Evolutionary conservation across 495 filamentous ascomycete species (phyloP).

Genomic region (Podospora didyma): DNA sequence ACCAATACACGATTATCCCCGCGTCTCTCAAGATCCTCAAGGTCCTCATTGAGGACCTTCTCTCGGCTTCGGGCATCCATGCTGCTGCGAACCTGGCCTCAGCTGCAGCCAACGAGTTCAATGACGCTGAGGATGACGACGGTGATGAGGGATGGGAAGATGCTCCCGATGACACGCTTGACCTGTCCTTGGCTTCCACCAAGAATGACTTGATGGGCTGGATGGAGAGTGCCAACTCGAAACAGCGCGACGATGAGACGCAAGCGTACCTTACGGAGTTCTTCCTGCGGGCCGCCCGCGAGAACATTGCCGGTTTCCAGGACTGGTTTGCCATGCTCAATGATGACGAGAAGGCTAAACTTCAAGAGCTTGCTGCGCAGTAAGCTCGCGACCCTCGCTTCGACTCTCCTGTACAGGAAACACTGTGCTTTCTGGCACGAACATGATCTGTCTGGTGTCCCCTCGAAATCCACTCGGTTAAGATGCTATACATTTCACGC

Average conservation of each 20-base stretch:
- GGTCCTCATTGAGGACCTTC: conserved; percentile 85
- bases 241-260: conserved; percentile 86
- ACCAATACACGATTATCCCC: conserved; percentile 82
- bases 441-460: too few relatives aligned
- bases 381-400: too few relatives aligned
- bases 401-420: too few relatives aligned
- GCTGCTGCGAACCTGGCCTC: conserved; percentile 45
- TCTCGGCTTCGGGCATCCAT: conserved; percentile 51
- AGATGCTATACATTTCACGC: too few relatives aligned
- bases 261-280: conserved; percentile 78
- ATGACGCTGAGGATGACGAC: conserved; percentile 57
- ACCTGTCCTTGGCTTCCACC: conserved; percentile 62
- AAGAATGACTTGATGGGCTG: conserved; percentile 78
- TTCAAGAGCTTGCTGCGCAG: conserved; percentile 43
- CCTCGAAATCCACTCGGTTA: too few relatives aligned
- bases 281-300: conserved; percentile 63
- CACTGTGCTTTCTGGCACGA: too few relatives aligned
- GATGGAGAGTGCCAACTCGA: conserved; percentile 53
- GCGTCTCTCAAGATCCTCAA: conserved; percentile 94
- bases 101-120: conserved; percentile 47
- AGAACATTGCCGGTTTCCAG: conserved; percentile 68
- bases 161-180: conserved; percentile 60
- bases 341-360: conserved; percentile 69
- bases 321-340: conserved; percentile 67
- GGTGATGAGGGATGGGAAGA: conserved; percentile 89